Conservation (phyloP, 192 early-diverging fungal species). For the Chytriomyces sp. region DNA sequence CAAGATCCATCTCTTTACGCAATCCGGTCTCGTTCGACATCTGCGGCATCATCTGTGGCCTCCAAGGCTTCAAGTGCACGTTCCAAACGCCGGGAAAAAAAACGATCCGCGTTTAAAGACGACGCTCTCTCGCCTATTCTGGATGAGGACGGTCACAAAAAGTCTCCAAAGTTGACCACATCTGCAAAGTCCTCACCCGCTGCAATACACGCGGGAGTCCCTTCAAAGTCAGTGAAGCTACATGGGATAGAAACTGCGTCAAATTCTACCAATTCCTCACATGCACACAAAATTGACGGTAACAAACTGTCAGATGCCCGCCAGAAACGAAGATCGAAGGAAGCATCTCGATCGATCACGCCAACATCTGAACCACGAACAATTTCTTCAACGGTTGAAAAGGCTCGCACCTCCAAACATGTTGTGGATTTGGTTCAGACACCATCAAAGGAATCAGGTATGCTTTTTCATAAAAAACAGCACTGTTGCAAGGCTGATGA, state of each 20-base stretch:
- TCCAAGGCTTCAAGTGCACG: conserved; percentile 20
- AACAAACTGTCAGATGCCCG: background rate
- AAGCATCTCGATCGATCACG: background rate
- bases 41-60: conserved; percentile 10
- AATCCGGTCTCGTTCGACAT: conserved; percentile 17
- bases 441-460: too few species aligned
- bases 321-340: conserved; percentile 16
- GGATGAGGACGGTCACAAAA: too few species aligned
- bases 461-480: too few species aligned
- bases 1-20: conserved; percentile 25
- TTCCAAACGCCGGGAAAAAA: conserved; percentile 12
- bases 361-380: too few species aligned
- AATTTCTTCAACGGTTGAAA: too few species aligned
- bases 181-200: background rate
- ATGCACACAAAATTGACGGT: background rate
- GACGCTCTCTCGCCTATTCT: too few species aligned
- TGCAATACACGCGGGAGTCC: background rate
- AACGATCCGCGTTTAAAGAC: too few species aligned
- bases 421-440: too few species aligned
- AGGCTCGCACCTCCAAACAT: too few species aligned
- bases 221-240: background rate
- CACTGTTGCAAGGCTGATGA: too few species aligned
- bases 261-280: background rate
- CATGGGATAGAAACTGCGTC: background rate
- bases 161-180: background rate